phyloP scores from a whole-genome alignment of 2,329 filamentous ascomycete species.

The Neonectria ditissima region DNA sequence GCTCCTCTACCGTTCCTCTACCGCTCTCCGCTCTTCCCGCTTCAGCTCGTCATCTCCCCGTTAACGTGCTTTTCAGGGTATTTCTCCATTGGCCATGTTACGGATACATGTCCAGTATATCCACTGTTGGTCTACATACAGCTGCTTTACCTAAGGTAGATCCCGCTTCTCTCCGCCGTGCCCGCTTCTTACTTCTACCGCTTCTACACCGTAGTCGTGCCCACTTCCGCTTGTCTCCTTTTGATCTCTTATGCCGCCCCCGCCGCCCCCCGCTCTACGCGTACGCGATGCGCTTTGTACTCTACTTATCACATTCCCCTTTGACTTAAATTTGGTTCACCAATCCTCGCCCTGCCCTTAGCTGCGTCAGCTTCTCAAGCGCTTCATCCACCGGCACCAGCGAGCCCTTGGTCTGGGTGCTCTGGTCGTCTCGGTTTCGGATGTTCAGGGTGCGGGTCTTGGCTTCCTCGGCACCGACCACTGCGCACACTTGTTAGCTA shows the following conservation, averaged over 20 bases:
- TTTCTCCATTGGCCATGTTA: slow-evolving; percentile 36
- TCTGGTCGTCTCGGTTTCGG: slow-evolving; percentile 72
- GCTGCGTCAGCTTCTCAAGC: slow-evolving; percentile 64
- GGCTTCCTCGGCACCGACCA: slow-evolving; percentile 72
- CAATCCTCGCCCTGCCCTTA: slow-evolving; percentile 61
- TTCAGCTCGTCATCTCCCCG: slow-evolving; percentile 1
- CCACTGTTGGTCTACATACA: slow-evolving; percentile 20
- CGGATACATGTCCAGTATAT: slow-evolving; percentile 12
- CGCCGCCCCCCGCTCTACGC: slow-evolving; percentile 5
- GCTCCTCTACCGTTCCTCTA: not conserved
- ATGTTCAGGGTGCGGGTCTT: slow-evolving; percentile 71
- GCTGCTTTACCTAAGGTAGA: slow-evolving; percentile 15
- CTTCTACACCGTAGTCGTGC: slow-evolving; percentile 35
- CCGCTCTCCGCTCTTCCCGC: not conserved
- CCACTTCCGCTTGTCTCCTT: slow-evolving; percentile 35
- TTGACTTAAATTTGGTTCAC: slow-evolving; percentile 50
- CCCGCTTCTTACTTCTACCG: slow-evolving; percentile 21
- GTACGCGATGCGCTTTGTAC: not conserved
- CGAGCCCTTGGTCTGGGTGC: slow-evolving; percentile 71
- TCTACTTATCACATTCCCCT: slow-evolving; percentile 24
- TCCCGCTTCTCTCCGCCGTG: slow-evolving; percentile 25
- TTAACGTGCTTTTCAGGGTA: slow-evolving; percentile 19
- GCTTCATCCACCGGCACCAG: slow-evolving; percentile 68
- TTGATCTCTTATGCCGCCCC: slow-evolving; percentile 32
- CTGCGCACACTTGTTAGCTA: slow-evolving; percentile 49